Evolutionary conservation across 164 flowering plant species (phyloP).

Genomic region (Platanus orientalis): DNA sequence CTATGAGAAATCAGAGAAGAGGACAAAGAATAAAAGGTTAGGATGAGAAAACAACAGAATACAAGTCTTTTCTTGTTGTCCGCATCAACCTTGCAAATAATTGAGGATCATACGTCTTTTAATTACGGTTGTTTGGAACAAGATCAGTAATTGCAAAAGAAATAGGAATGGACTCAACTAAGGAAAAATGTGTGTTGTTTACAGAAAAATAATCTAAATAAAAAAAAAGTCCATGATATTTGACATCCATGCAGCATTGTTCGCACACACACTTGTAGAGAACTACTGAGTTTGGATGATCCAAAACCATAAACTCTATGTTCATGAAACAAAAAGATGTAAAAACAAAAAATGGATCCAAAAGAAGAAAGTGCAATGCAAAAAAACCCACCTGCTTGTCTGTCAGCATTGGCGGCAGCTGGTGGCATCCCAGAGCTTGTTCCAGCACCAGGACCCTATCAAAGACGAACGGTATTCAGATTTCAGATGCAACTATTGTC

Average conservation of each 20-base stretch:
- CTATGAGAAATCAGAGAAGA: too few relatives aligned
- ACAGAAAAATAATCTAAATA: neutral
- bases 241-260: neutral
- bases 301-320: neutral
- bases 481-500: neutral
- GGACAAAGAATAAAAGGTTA: too few relatives aligned
- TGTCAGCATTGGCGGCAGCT: conserved; percentile 42
- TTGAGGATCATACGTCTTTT: too few relatives aligned
- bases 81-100: too few relatives aligned
- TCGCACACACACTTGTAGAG: neutral
- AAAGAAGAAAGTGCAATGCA: neutral
- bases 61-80: too few relatives aligned
- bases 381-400: conserved; percentile 44
- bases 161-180: neutral
- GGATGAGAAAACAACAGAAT: too few relatives aligned
- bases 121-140: too few relatives aligned
- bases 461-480: conserved; percentile 13
- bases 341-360: neutral
- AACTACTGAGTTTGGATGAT: neutral
- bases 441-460: conserved; percentile 58
- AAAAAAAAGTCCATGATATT: neutral
- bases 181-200: neutral
- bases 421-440: conserved; percentile 66
- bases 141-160: too few relatives aligned
- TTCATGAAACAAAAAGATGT: neutral